phyloP scores from a whole-genome alignment of 768 basidiomycete genomes.

The Kwoniella sp. region DNA sequence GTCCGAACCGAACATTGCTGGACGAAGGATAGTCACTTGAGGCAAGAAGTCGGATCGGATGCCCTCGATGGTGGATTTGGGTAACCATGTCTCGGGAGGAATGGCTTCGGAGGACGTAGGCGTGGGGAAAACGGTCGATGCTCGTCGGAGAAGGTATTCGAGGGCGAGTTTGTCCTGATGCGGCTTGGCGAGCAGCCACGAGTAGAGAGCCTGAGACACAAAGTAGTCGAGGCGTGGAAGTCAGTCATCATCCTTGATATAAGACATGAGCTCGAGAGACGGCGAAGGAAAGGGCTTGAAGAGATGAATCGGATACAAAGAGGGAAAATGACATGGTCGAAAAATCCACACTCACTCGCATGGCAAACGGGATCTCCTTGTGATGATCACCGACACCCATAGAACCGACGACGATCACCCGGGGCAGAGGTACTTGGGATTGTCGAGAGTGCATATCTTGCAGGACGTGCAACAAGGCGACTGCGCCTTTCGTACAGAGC shows the following conservation, averaged over 20 bases:
- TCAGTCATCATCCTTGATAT: not conserved
- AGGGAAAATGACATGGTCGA: no score
- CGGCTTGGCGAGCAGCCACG: constrained; percentile 21
- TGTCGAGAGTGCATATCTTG: not conserved
- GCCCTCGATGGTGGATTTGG: not conserved
- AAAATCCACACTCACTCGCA: constrained; percentile 26
- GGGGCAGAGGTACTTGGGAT: not conserved
- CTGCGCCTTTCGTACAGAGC: constrained; percentile 21
- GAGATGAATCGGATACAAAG: not conserved
- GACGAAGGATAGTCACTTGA: constrained; percentile 30
- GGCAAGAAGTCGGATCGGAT: constrained; percentile 18
- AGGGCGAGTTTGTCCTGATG: constrained; percentile 30
- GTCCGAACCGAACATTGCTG: constrained; percentile 19
- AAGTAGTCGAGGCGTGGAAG: no score
- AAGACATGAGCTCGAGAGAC: no score
- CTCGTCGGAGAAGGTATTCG: constrained; percentile 27
- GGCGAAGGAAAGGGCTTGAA: not conserved
- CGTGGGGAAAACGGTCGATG: constrained; percentile 1
- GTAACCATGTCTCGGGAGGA: constrained; percentile 8
- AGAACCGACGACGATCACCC: constrained; percentile 22
- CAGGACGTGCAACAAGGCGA: constrained; percentile 23
- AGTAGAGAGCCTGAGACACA: constrained; percentile 22
- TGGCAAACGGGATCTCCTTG: constrained; percentile 23
- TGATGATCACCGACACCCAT: constrained; percentile 37
- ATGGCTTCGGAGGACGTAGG: not conserved